A percentile compares a stretch with the other conserved stretches of the same genome.
Evolutionary conservation across 2,329 filamentous ascomycete species (phyloP).

Genomic region (Westerdykella aurantiaca): DNA sequence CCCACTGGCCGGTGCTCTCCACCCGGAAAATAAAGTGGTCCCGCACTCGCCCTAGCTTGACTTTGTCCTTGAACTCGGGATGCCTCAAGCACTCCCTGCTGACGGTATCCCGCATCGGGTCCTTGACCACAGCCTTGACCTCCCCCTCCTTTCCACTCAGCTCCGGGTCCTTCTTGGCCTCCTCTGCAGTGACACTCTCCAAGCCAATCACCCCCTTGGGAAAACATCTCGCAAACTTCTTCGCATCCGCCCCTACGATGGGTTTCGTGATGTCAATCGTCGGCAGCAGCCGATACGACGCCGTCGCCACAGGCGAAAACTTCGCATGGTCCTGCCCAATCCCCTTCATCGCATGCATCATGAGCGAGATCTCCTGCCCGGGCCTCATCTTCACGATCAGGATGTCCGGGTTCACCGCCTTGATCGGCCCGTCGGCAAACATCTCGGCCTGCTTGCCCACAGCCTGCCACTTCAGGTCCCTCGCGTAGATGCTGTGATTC

Average conservation of each 20-base stretch:
- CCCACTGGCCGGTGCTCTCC: constrained; percentile 92
- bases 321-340: constrained; percentile 93
- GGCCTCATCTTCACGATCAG: constrained; percentile 90
- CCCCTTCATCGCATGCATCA: constrained; percentile 92
- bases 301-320: constrained; percentile 93
- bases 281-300: constrained; percentile 84
- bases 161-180: constrained; percentile 55
- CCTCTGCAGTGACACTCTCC: constrained; percentile 62
- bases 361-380: constrained; percentile 76
- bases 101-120: constrained; percentile 92
- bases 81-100: constrained; percentile 89
- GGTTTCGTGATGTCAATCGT: constrained; percentile 77
- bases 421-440: constrained; percentile 52
- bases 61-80: constrained; percentile 89
- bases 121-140: constrained; percentile 76
- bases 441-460: constrained; percentile 52
- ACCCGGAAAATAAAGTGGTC: constrained; percentile 98
- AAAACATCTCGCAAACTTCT: constrained; percentile 88
- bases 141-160: constrained; percentile 74
- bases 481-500: constrained; percentile 62
- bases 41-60: constrained; percentile 79
- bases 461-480: constrained; percentile 64
- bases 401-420: constrained; percentile 83
- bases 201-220: constrained; percentile 79
- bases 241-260: constrained; percentile 79